phyloP scores from a whole-genome alignment of 495 filamentous ascomycete genomes.

The Podospora fimiseda region DNA sequence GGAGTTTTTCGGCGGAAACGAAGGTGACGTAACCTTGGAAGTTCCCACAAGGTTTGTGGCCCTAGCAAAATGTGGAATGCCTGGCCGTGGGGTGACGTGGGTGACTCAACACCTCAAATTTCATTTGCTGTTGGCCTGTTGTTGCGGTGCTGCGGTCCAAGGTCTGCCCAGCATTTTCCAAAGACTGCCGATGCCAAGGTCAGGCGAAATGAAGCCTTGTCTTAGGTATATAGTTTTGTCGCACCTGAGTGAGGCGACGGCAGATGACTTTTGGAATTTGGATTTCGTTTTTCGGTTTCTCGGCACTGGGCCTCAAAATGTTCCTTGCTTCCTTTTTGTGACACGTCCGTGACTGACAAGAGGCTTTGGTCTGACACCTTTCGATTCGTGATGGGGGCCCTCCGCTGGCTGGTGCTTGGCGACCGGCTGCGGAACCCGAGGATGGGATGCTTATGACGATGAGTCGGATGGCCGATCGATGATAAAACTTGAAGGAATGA shows the following conservation, averaged over 20 bases:
- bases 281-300: background rate
- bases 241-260: background rate
- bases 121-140: background rate
- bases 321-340: background rate
- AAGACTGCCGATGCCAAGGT: constrained; percentile 10
- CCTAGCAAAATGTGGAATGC: background rate
- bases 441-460: background rate
- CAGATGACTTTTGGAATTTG: constrained; percentile 2
- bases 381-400: background rate
- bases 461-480: background rate
- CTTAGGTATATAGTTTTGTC: constrained; percentile 1
- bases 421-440: too few species aligned
- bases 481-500: background rate
- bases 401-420: too few species aligned
- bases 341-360: background rate
- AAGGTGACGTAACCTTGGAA: constrained; percentile 12
- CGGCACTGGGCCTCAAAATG: background rate
- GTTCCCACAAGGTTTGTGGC: background rate
- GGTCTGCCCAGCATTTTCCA: background rate
- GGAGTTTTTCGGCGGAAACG: background rate
- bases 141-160: background rate
- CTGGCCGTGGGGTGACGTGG: constrained; percentile 2
- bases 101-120: constrained; percentile 13
- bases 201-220: background rate
- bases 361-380: background rate